Evolutionary conservation across 108 stramenopile genomes (phyloP), one percentile per base, ranked within the genome.

Genomic region (Cyclotella choctawhatcheeana): DNA sequence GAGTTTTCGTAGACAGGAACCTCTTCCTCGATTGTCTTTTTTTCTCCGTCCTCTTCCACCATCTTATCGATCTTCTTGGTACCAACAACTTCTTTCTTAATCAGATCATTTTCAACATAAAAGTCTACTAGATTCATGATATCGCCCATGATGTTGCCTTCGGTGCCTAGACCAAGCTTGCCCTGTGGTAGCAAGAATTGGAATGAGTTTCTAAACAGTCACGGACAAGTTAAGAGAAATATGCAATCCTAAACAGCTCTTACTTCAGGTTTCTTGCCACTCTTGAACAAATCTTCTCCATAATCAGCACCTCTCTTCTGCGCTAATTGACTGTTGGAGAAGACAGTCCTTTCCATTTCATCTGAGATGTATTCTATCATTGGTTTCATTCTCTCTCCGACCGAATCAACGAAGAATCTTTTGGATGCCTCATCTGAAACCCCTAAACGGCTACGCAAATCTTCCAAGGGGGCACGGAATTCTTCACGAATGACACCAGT

Each of bases 51-150:
- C 52, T 89, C 88, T 45, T 73, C 73, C 5, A 87, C 58, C 71
- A 73, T 84, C 77, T 84, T 81, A 67, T 91, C 88, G 18, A 87
- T 82, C 54, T 81, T 86, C 76, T 86, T 84, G 17, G 86, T 89
- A 22, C 86, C 91, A 56, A 92, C 71, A 52, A 86, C 87, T 30
- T 71, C 61, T 47, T 89, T 79, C 45, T 87, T 76, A 14, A 89
- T 83, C 67, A 94, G 82, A 32, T 78, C 89, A 77, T 93, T 94
- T 59, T 92, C 95, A 24, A 67, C 74, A 77, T 93, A 93, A 80
- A 96, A 96, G 69, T 93, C 91, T 65, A 96, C 74, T 13, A 96
- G 79, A 51, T 89, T 84, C 89, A 96, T 88, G 67, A 89, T 90
- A 58, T 96, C 95, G 55, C 84, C 84, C 89, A 96, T 89, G 72